Evolutionary conservation across 768 basidiomycete genomes (phyloP).

Genomic region (Suillus discolor): DNA sequence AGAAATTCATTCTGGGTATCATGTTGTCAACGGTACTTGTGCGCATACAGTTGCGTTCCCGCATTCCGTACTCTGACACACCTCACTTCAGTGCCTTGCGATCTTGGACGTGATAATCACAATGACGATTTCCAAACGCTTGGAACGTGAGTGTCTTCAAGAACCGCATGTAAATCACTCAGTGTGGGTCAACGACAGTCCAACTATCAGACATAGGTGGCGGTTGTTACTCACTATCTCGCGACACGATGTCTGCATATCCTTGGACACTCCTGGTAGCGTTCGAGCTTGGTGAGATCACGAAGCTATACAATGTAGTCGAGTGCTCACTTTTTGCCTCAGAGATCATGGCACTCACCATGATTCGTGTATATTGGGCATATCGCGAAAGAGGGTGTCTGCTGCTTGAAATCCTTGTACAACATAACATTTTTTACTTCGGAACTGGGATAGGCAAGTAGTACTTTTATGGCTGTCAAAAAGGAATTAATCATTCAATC

Average conservation of each 20-base stretch:
- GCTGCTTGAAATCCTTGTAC: not conserved
- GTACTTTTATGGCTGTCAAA: not conserved
- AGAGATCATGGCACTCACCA: conserved; percentile 4
- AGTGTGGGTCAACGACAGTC: not conserved
- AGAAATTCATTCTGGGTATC: not conserved
- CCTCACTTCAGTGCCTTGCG: not conserved
- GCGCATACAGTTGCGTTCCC: not conserved
- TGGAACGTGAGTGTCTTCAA: conserved; percentile 3
- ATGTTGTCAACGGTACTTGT: not conserved
- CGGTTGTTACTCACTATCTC: not conserved
- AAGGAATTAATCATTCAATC: not conserved
- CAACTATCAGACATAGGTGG: not conserved
- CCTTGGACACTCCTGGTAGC: conserved; percentile 4
- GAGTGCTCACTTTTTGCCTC: not conserved
- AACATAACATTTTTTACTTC: not conserved
- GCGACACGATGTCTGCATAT: not conserved
- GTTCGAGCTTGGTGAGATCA: conserved; percentile 2
- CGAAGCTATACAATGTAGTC: not conserved
- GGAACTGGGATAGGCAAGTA: not conserved
- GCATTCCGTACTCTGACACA: not conserved
- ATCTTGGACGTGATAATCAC: not conserved
- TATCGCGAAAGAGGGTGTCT: not conserved
- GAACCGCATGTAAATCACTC: not conserved
- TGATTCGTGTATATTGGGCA: conserved; percentile 1
- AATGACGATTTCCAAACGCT: not conserved